These are phyloP conservation scores for Globisporangium echinulatum DNA, from an alignment of 352 stramenopile genomes.

Conservation along the genomic window DNA sequence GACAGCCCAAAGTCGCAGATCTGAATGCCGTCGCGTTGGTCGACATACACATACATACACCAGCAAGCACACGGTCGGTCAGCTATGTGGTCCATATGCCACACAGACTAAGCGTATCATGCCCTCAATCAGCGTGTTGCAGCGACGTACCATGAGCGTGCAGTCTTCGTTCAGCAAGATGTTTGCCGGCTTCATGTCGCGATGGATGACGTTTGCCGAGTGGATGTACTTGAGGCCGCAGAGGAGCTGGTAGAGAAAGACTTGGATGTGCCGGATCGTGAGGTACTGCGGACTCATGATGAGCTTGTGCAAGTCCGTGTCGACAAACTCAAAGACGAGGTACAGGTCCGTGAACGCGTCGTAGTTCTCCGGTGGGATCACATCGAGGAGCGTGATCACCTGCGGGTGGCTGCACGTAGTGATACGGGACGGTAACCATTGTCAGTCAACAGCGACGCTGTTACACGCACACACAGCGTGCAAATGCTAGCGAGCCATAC, in stretches of 20 bases:
- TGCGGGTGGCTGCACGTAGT: constrained; percentile 45
- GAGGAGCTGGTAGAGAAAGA: constrained; percentile 96
- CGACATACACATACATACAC: no score
- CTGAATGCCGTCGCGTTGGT: constrained; percentile 11
- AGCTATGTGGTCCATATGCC: no score
- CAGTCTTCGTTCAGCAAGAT: constrained; percentile 86
- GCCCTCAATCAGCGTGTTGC: neutral
- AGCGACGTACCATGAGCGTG: constrained; percentile 60
- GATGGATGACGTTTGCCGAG: constrained; percentile 86
- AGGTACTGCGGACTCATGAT: constrained; percentile 92
- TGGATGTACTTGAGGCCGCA: constrained; percentile 96
- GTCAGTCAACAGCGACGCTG: no score
- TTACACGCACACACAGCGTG: neutral
- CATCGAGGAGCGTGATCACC: constrained; percentile 78
- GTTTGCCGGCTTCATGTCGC: constrained; percentile 87
- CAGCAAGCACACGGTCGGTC: no score
- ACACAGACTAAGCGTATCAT: no score
- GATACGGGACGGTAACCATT: no score
- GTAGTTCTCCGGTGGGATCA: constrained; percentile 78
- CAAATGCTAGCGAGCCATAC: neutral
- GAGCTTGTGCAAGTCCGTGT: constrained; percentile 92
- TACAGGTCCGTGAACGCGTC: constrained; percentile 88
- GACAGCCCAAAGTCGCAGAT: constrained; percentile 84
- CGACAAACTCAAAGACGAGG: constrained; percentile 90
- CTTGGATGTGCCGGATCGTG: constrained; percentile 94